Percentiles rank a stretch among this genome's conserved stretches.
These are phyloP conservation scores for Gonium pectorale DNA, from an alignment of 139 green algal species.

Conservation along the genomic window DNA sequence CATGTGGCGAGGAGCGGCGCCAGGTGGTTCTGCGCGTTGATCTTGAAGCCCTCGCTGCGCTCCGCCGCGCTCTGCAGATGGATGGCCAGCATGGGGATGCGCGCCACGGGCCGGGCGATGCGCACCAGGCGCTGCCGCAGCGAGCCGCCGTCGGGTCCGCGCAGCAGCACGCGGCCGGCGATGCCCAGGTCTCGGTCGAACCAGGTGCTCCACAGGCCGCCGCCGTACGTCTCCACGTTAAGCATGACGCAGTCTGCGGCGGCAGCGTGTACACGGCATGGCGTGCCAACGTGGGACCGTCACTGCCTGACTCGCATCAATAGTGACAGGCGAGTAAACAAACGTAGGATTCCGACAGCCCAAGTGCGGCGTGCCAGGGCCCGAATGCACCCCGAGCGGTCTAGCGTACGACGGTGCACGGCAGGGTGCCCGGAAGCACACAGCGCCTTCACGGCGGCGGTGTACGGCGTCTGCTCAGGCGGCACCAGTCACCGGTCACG, in stretches of 20 bases:
- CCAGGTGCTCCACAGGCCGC: conserved; percentile 97
- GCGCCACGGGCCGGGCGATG: conserved; percentile 85
- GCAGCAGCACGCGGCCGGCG: conserved; percentile 65
- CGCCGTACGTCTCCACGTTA: conserved; percentile 94
- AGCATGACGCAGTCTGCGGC: conserved; percentile 60
- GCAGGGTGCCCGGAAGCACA: no score
- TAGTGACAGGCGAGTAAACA: no score
- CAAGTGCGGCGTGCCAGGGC: no score
- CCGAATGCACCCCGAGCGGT: no score
- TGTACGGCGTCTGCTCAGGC: no score
- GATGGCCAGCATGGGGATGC: conserved; percentile 75
- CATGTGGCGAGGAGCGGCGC: conserved; percentile 26
- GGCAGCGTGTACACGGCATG: no score
- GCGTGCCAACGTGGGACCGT: no score
- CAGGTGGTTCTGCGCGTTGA: conserved; percentile 72
- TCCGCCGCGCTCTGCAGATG: conserved; percentile 75
- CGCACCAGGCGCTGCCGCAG: conserved; percentile 37
- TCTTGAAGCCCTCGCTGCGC: conserved; percentile 88
- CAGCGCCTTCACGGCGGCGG: no score
- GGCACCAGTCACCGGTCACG: no score
- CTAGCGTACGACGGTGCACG: no score
- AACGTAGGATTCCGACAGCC: no score
- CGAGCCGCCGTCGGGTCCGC: neutral
- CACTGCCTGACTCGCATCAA: no score
- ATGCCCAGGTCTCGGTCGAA: conserved; percentile 96